Evolutionary conservation across 2,329 filamentous ascomycete species (phyloP).

Genomic region (Ophiostoma pallidulum): DNA sequence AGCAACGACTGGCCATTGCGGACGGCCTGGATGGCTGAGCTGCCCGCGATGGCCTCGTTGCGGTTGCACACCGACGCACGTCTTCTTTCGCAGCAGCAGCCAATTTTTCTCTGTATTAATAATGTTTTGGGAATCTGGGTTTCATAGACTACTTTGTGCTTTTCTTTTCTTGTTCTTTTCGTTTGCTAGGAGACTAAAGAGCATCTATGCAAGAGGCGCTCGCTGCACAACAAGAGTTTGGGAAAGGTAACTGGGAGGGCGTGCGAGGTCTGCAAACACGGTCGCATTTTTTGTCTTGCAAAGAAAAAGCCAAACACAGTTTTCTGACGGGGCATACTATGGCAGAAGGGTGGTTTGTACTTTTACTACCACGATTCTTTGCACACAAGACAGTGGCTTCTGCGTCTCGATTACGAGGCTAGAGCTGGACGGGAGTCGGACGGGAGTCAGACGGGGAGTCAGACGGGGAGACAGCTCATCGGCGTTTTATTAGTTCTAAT

Average conservation of each 20-base stretch:
- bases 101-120: neutral
- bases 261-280: too few relatives aligned
- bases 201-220: too few relatives aligned
- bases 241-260: too few relatives aligned
- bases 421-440: too few relatives aligned
- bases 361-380: neutral
- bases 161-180: neutral
- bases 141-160: neutral
- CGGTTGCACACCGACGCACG: neutral
- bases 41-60: neutral
- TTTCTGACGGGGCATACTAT: neutral
- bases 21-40: constrained; percentile 42
- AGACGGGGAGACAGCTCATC: too few relatives aligned
- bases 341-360: neutral
- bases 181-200: neutral
- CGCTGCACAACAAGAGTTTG: too few relatives aligned
- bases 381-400: neutral
- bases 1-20: constrained; percentile 58
- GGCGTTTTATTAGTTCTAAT: neutral
- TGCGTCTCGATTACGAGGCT: too few relatives aligned
- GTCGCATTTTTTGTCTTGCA: too few relatives aligned
- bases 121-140: neutral
- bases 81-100: neutral
- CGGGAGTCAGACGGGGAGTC: too few relatives aligned
- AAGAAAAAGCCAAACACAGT: too few relatives aligned